Evolutionary conservation across 148 eudicot species (phyloP), one percentile per base, ranked within the genome.

Genomic region (Selenicereus undatus): DNA sequence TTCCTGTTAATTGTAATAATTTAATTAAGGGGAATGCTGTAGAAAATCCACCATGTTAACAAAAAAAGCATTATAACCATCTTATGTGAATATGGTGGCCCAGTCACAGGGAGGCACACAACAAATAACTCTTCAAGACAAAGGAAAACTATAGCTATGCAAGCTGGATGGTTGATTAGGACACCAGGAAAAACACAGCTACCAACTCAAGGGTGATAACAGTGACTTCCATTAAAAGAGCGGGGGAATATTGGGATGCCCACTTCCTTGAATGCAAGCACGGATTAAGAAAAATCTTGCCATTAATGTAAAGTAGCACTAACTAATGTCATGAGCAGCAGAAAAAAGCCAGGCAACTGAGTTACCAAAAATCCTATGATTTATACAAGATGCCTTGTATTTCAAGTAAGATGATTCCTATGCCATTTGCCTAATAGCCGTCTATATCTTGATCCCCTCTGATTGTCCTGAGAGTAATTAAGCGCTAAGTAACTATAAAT

Each of bases 1-100:
- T 81, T 80, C 86, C 93, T 92, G 92, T 78, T 74, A 82, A 42
- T 73, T 76, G 29, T 32, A 64, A 30, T 24, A 36, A 12, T 29
- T 45, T 5, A 35, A 79, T 56, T 22, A 24, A 42, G 5, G 43
- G 5, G 43, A 30, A 81, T 36, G 16, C 43, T 43, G 43, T 58
- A 43, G 16, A 80, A 29, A 62, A 6, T 73, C 64, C 6, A 21
- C 12, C 29, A 42, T 14, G 30, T 62, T 5, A 62, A 39, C 58
- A 17, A n/a, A 74, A 73, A 20, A 43, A 58, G 10, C 64, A 71
- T 22, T 13, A 62, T 13, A 27, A 45, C 50, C 27, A 68, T 56
- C 36, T 4, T 20, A 70, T 6, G 21, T 30, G 22, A 29, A 48
- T 62, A 42, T 68, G 68, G 45, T n/a, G 18, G 29, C 43, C 30